Base-by-base conservation (phyloP, 2,329 filamentous ascomycete genomes). In the Monosporascus ibericus region DNA sequence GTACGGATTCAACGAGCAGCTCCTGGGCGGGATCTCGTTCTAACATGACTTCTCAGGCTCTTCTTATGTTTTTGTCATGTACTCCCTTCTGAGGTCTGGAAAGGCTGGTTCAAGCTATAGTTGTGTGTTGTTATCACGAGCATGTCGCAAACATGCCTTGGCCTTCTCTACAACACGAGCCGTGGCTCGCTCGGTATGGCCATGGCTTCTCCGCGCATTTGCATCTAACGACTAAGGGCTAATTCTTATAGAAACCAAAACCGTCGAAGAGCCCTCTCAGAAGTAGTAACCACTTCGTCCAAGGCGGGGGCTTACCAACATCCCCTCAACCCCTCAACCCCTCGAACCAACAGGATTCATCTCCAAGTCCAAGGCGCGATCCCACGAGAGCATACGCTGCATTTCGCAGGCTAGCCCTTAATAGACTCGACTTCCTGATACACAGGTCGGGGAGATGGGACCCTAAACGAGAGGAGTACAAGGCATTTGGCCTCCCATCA, bases 361-460 rank as follows among this genome's bases (percentile, higher is more conserved):
- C 27, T 5, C 27, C 27, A 30, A 30, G 27, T 14, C 27, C 27
- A 14, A 30, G 27, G 15, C 36, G 18, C 51, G 46, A 57, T 6
- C 36, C 55, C 3, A 54, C 37, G 3, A 54, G 51, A 24, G 60
- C 66, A 3, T 65, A 64, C 51, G 42, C 7, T 11, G 47, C 57
- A n/a, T 68, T 68, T 47, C 53, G 52, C 8, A 61, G 48, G n/a
- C 49, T 68, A 22, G 54, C 42, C 2, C 47, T 39, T 55, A 59
- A 6, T 27, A 70, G 68, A 6, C 71, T 78, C 50, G 62, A 70
- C 2, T 9, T 50, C 2, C 60, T 76, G 14, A 52, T 78, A 22
- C 58, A 60, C 14, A 51, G 58, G 0, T 52, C 68, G 30, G 60
- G 63, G 2, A 17, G 38, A 25, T 71, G 63, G 64, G 27, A 22